Percentiles rank a stretch among this genome's conserved stretches.
phyloP scores from a whole-genome alignment of 2,329 filamentous ascomycete genomes.

The Trichoderma oligosporum region DNA sequence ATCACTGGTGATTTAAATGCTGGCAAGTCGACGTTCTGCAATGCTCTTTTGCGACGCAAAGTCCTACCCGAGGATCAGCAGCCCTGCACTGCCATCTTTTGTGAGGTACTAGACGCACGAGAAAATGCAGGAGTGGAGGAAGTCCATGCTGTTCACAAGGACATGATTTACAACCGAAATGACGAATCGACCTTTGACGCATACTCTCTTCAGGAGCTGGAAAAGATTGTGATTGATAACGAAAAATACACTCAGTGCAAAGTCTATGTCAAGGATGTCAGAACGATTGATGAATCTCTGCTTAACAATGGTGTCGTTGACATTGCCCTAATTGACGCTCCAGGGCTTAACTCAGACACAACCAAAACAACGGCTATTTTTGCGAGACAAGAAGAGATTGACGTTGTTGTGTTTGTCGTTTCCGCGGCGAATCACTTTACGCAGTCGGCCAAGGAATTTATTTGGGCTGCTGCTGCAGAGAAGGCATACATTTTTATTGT shows the following conservation, averaged over 20 bases:
- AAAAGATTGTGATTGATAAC: conserved; percentile 87
- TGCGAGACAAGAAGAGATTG: conserved; percentile 95
- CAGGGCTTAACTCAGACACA: conserved; percentile 91
- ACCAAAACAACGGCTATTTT: conserved; percentile 97
- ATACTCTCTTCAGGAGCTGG: conserved; percentile 71
- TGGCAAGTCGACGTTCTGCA: conserved; percentile 98
- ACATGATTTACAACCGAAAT: conserved; percentile 74
- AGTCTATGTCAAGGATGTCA: conserved; percentile 87
- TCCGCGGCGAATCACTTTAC: conserved; percentile 98
- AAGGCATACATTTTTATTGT: conserved; percentile 99
- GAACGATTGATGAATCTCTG: conserved; percentile 85
- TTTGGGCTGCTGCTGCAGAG: conserved; percentile 89
- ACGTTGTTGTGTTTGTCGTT: conserved; percentile 97
- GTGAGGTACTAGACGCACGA: conserved; percentile 87
- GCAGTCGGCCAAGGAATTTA: conserved; percentile 95
- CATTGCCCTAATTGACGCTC: conserved; percentile 94
- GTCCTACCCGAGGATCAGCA: conserved; percentile 95
- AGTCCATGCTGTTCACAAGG: conserved; percentile 88
- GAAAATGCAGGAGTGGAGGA: conserved; percentile 91
- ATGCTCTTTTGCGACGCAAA: conserved; percentile 89
- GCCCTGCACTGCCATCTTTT: conserved; percentile 97
- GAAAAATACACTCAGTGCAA: conserved; percentile 91
- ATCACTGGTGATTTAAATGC: conserved; percentile 95
- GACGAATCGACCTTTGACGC: conserved; percentile 95
- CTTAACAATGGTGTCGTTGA: conserved; percentile 98